Conservation (phyloP, 2,329 filamentous ascomycete species). For the Cercospora citrullina region DNA sequence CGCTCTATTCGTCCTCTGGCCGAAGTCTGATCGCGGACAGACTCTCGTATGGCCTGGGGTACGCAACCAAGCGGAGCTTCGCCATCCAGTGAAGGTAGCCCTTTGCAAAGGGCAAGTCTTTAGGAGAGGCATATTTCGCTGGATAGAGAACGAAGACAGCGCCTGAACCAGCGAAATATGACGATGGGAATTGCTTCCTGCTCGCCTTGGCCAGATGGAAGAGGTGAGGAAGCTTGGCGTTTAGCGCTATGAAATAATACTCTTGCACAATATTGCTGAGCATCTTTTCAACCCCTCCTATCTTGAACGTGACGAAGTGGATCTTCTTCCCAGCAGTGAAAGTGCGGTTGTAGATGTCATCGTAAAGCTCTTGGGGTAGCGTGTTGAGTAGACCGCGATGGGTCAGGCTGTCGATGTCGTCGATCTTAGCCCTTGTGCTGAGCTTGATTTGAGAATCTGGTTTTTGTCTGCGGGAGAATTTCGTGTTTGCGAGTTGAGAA, state of each 20-base stretch:
- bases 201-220: background rate
- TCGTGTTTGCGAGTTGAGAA: background rate
- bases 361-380: background rate
- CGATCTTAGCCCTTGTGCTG: background rate
- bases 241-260: background rate
- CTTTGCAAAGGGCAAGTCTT: too few species aligned
- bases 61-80: too few species aligned
- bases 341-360: background rate
- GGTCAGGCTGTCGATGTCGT: background rate
- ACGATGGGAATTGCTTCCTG: background rate
- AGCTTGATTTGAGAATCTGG: background rate
- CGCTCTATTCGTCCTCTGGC: too few species aligned
- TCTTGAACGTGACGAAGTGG: too few species aligned
- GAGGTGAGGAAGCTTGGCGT: background rate
- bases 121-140: too few species aligned
- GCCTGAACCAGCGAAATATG: background rate
- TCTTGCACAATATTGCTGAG: too few species aligned
- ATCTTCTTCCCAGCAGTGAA: background rate
- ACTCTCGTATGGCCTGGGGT: too few species aligned
- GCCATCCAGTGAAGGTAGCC: too few species aligned
- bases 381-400: background rate
- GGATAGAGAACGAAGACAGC: background rate
- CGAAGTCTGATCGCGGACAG: too few species aligned
- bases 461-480: background rate
- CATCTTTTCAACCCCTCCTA: too few species aligned